phyloP scores from a whole-genome alignment of 1,284 basidiomycete genomes.

The Pisolithus thermaeus region DNA sequence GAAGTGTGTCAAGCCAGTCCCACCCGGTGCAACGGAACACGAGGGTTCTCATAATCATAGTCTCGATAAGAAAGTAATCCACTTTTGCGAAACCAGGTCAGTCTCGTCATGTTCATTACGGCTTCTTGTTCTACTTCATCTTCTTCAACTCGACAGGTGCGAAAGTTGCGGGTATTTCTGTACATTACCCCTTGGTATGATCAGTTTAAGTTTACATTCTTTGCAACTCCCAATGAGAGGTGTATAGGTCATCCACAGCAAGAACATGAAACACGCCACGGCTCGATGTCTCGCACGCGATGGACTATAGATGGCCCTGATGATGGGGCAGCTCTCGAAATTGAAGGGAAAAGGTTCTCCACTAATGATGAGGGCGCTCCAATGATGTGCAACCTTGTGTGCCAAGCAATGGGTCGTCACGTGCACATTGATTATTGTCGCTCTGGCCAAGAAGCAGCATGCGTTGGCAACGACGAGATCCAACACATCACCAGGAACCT shows the following conservation, averaged over 20 bases:
- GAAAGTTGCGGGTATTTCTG: constrained; percentile 53
- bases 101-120: constrained; percentile 5
- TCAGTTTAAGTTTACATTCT: neutral
- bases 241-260: constrained; percentile 47
- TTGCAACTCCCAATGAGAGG: neutral
- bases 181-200: constrained; percentile 44
- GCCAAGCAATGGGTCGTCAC: constrained; percentile 34
- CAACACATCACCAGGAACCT: constrained; percentile 42
- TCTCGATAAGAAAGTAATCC: constrained; percentile 33
- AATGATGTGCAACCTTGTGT: constrained; percentile 55
- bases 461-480: constrained; percentile 36
- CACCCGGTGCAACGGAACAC: constrained; percentile 36
- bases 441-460: constrained; percentile 30
- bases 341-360: constrained; percentile 48
- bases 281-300: constrained; percentile 50
- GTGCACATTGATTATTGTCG: constrained; percentile 55
- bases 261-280: constrained; percentile 56
- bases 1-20: constrained; percentile 41
- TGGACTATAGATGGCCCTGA: constrained; percentile 52
- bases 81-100: constrained; percentile 46
- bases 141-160: constrained; percentile 33
- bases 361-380: constrained; percentile 54
- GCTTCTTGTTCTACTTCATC: neutral
- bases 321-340: constrained; percentile 37
- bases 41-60: constrained; percentile 44